phyloP scores from a whole-genome alignment of 305 asterid species.

The Ilex paraguariensis region DNA sequence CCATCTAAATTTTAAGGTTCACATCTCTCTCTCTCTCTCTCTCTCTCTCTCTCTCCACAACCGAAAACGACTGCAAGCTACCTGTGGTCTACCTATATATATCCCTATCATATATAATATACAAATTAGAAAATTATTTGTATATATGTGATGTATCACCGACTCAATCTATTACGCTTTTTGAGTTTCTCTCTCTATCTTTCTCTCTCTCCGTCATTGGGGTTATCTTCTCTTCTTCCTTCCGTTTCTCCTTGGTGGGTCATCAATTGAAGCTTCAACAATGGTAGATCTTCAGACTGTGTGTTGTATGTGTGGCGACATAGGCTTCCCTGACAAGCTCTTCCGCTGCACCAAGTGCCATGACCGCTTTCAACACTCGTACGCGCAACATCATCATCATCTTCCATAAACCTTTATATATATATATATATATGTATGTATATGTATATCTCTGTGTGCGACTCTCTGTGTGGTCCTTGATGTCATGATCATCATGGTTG shows the following conservation, averaged over 20 bases:
- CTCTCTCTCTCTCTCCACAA: conserved; percentile 26
- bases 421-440: too few relatives aligned
- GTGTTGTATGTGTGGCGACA: conserved; percentile 92
- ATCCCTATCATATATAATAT: conserved; percentile 10
- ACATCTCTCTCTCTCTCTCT: conserved; percentile 27
- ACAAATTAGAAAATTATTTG: conserved; percentile 3
- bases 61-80: conserved; percentile 92
- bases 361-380: conserved; percentile 91
- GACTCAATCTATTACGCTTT: conserved; percentile 25
- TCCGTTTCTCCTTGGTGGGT: too few relatives aligned
- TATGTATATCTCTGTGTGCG: too few relatives aligned
- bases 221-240: neutral
- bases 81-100: conserved; percentile 81
- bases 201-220: conserved; percentile 1
- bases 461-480: too few relatives aligned
- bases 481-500: too few relatives aligned
- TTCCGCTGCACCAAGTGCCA: conserved; percentile 87
- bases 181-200: conserved; percentile 7
- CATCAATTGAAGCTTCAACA: neutral
- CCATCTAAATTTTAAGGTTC: conserved; percentile 33
- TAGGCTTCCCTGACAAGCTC: conserved; percentile 83
- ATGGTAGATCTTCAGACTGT: conserved; percentile 81
- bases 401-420: too few relatives aligned
- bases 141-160: conserved; percentile 33
- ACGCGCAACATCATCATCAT: neutral